phyloP scores from a whole-genome alignment of 495 filamentous ascomycete genomes.

The Thermochaetoides thermophila region DNA sequence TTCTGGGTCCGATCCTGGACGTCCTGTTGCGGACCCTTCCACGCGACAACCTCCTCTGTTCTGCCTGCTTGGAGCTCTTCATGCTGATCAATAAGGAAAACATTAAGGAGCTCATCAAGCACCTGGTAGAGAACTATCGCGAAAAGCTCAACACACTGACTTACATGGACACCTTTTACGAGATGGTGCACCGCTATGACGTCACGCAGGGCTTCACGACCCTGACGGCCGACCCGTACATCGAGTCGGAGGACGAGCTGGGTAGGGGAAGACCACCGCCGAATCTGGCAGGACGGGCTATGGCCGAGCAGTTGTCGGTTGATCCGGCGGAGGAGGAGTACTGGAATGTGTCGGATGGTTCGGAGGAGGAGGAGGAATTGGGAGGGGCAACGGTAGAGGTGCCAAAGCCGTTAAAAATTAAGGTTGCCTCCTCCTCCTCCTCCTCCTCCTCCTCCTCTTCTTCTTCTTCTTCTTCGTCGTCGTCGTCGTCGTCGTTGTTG shows the following conservation, averaged over 20 bases:
- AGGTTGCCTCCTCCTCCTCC: too few species aligned
- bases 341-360: constrained; percentile 85
- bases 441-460: too few species aligned
- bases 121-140: constrained; percentile 80
- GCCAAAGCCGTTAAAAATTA: too few species aligned
- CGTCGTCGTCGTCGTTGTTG: too few species aligned
- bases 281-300: constrained; percentile 53
- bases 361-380: constrained; percentile 38
- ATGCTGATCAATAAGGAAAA: constrained; percentile 79
- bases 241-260: constrained; percentile 35
- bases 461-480: too few species aligned
- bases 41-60: constrained; percentile 89
- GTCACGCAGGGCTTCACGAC: constrained; percentile 55
- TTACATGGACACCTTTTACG: constrained; percentile 77
- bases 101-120: constrained; percentile 64
- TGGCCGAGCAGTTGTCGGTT: constrained; percentile 51
- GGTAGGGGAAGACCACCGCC: constrained; percentile 31
- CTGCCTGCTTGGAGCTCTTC: constrained; percentile 91
- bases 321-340: constrained; percentile 86
- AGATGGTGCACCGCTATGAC: constrained; percentile 64
- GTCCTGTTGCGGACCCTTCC: constrained; percentile 84
- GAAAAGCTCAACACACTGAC: constrained; percentile 63
- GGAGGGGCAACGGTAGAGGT: neutral
- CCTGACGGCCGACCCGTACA: constrained; percentile 37
- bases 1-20: constrained; percentile 78